These are phyloP conservation scores for Aspergillus fijiensis DNA, from an alignment of 2,329 filamentous ascomycete species.

Conservation along the genomic window DNA sequence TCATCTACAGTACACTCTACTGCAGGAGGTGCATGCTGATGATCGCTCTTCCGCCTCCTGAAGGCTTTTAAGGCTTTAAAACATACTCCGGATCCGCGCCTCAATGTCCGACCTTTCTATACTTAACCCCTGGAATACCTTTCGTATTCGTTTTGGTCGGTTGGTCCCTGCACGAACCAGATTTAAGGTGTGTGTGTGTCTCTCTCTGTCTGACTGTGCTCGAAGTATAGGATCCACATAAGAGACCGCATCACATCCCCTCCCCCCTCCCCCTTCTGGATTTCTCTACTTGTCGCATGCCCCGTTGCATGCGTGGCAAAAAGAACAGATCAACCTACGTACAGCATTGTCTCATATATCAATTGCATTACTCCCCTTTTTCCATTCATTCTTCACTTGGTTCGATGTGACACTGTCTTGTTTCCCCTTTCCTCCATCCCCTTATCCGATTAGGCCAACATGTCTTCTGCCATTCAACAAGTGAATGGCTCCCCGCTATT, in stretches of 20 bases:
- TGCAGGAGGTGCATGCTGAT: neutral
- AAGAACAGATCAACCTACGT: neutral
- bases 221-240: slow-evolving; percentile 7
- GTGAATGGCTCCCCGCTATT: slow-evolving; percentile 27
- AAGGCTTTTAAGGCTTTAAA: neutral
- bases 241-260: neutral
- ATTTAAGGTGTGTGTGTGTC: neutral
- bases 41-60: neutral
- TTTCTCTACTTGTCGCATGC: neutral
- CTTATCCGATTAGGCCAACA: slow-evolving; percentile 20
- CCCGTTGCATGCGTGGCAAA: slow-evolving; percentile 1
- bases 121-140: neutral
- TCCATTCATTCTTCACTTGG: neutral
- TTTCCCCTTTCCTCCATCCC: neutral
- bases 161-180: slow-evolving; percentile 5
- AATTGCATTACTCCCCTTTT: neutral
- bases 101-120: neutral
- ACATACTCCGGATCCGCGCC: neutral
- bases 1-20: neutral
- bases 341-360: slow-evolving; percentile 2
- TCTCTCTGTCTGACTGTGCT: neutral
- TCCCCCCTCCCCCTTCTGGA: neutral
- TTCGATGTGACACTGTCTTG: slow-evolving; percentile 21
- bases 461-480: slow-evolving; percentile 32
- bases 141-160: slow-evolving; percentile 7